These are phyloP conservation scores for Brachypodium distachyon DNA, from an alignment of 202 grass and related monocot species.

Conservation along the genomic window DNA sequence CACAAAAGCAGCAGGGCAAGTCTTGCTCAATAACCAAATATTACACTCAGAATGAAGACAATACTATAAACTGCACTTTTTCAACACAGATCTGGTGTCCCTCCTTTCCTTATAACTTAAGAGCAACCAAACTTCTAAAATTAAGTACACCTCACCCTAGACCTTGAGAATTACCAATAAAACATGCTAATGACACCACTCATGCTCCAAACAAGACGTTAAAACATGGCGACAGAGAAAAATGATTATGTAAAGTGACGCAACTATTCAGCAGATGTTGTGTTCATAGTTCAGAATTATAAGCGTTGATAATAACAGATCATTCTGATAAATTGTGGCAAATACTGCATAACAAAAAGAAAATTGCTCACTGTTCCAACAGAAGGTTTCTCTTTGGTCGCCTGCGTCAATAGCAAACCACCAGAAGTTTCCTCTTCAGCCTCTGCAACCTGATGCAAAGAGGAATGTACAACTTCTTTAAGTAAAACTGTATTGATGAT, in stretches of 20 bases:
- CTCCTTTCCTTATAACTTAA: background rate
- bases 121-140: background rate
- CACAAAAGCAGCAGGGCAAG: background rate
- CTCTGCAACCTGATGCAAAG: conserved; percentile 57
- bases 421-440: conserved; percentile 73
- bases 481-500: background rate
- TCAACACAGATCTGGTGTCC: background rate
- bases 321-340: background rate
- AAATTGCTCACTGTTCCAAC: conserved; percentile 62
- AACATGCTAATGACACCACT: background rate
- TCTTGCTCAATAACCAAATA: background rate
- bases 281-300: background rate
- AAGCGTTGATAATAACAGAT: background rate
- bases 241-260: background rate
- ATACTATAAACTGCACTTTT: background rate
- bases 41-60: background rate
- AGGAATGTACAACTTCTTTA: background rate
- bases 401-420: conserved; percentile 77
- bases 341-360: background rate
- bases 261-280: background rate
- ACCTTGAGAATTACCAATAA: background rate
- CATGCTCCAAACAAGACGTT: background rate
- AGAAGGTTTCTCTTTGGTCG: conserved; percentile 76
- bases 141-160: background rate
- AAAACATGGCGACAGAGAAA: background rate